Evolutionary conservation across 352 stramenopile species (phyloP), one percentile per base, ranked within the genome.

Genomic region (Phytophthora pinifolia): DNA sequence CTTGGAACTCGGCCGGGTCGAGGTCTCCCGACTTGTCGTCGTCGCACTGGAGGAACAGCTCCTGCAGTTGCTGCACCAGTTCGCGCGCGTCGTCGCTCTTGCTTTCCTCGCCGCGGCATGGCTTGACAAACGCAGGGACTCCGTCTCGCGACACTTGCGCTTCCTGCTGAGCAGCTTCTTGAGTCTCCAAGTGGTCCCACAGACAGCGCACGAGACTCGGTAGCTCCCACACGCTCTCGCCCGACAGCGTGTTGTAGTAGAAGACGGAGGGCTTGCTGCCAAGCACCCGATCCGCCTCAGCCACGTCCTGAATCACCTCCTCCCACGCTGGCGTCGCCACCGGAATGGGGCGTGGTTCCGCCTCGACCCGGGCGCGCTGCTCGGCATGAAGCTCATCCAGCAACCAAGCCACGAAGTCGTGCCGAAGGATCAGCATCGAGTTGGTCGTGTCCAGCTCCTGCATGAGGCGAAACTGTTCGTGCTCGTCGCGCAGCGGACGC

Each of bases 341-440:
- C 0, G 64, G 60, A 8, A 71, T 43, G 1, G 18, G 17, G 31
- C 48, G 54, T 9, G 58, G 49, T 18, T 53, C 54, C 12, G 32
- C 15, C 6, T 52, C 34, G 10, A 51, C 32, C 32, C 49, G 34
- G 35, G 68, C 56, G 4, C 39, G 55, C 30, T 82, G 63, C 0
- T 55, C 15, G 2, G 60, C 36, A 10, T 67, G 54, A 42, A 79
- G 43, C 25, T 82, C 72, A 5, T 61, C 35, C 9, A 86, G 53
- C 34, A 85, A 45, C 80, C 80, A 89, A 14, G 45, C n/a, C 18
- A 74, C 70, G 48, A 88, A 83, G 48, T 77, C 74, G 22, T 72
- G 59, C 9, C 79, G 67, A 31, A 71, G 42, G 29, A 91, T 71
- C 3, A 69, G 34, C 78, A 91, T 88, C 13, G 67, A 50, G 52